Percentiles rank a stretch among this genome's conserved stretches.
phyloP scores from a whole-genome alignment of 2,329 filamentous ascomycete genomes.

The Tricladium varicosporioides region DNA sequence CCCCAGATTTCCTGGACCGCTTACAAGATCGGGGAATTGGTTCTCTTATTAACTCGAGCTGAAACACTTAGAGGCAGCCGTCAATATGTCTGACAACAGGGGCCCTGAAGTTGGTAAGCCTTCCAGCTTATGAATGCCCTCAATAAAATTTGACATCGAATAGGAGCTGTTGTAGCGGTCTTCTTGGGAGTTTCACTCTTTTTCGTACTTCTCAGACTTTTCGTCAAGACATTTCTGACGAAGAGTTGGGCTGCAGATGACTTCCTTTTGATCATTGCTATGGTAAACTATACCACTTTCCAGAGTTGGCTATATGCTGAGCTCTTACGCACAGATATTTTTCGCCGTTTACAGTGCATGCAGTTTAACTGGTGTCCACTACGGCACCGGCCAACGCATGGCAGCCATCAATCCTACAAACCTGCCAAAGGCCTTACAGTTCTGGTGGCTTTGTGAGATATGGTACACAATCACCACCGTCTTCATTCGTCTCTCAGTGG shows the following conservation, averaged over 20 bases:
- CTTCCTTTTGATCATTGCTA: constrained; percentile 18
- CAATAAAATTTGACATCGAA: constrained; percentile 3
- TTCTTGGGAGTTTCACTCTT: constrained; percentile 25
- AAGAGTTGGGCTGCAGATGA: constrained; percentile 29
- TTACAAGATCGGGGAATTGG: background rate
- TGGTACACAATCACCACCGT: constrained; percentile 49
- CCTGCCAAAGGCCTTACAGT: constrained; percentile 20
- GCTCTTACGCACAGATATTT: constrained; percentile 13
- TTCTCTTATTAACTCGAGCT: too few species aligned
- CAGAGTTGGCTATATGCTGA: too few species aligned
- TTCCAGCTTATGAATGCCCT: background rate
- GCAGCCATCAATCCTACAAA: constrained; percentile 14
- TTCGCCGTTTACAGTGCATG: constrained; percentile 21
- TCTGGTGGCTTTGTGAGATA: constrained; percentile 56
- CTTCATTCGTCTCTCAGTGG: constrained; percentile 43
- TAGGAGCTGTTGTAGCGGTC: constrained; percentile 20
- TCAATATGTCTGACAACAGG: constrained; percentile 13
- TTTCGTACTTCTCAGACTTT: constrained; percentile 24
- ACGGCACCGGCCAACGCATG: constrained; percentile 23
- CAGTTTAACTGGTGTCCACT: constrained; percentile 17
- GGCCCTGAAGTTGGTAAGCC: constrained; percentile 19
- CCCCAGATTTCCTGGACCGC: background rate
- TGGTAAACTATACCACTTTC: constrained; percentile 11
- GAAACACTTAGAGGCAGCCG: too few species aligned
- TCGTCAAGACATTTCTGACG: constrained; percentile 23